Conservation (phyloP, 2,329 filamentous ascomycete genomes). For the Aspergillus costaricaensis region DNA sequence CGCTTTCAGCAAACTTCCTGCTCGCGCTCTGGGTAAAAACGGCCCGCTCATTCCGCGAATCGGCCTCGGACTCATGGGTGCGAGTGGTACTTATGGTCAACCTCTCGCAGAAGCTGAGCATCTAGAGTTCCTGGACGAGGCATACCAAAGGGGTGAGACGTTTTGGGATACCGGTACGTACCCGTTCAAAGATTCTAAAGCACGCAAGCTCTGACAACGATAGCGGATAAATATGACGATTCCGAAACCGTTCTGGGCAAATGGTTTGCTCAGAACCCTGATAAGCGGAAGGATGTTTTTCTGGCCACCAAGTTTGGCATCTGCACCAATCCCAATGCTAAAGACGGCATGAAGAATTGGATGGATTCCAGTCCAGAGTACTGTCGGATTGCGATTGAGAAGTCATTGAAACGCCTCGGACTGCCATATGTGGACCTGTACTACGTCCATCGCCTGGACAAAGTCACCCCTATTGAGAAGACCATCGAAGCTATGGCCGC, state of each 20-base stretch:
- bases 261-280: constrained; percentile 49
- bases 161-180: constrained; percentile 47
- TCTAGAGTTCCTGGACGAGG: constrained; percentile 49
- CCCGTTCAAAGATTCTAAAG: background rate
- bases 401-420: constrained; percentile 45
- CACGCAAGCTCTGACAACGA: background rate
- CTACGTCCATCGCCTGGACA: constrained; percentile 50
- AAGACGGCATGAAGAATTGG: constrained; percentile 19
- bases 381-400: constrained; percentile 43
- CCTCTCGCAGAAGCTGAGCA: constrained; percentile 44
- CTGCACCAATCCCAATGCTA: constrained; percentile 17
- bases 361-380: constrained; percentile 45
- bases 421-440: constrained; percentile 52
- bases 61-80: constrained; percentile 33
- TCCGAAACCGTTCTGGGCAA: constrained; percentile 52
- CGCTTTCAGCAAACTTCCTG: constrained; percentile 16
- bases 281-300: constrained; percentile 52
- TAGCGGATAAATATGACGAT: constrained; percentile 46
- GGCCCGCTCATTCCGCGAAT: constrained; percentile 32
- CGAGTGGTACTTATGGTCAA: constrained; percentile 33
- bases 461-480: constrained; percentile 39
- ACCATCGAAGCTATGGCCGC: constrained; percentile 48
- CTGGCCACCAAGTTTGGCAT: constrained; percentile 56
- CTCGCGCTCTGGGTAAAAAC: constrained; percentile 29
- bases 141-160: constrained; percentile 45